Evolutionary conservation across 2,329 filamentous ascomycete genomes (phyloP), one percentile per base, ranked within the genome.

Genomic region (Sclerotinia glacialis): DNA sequence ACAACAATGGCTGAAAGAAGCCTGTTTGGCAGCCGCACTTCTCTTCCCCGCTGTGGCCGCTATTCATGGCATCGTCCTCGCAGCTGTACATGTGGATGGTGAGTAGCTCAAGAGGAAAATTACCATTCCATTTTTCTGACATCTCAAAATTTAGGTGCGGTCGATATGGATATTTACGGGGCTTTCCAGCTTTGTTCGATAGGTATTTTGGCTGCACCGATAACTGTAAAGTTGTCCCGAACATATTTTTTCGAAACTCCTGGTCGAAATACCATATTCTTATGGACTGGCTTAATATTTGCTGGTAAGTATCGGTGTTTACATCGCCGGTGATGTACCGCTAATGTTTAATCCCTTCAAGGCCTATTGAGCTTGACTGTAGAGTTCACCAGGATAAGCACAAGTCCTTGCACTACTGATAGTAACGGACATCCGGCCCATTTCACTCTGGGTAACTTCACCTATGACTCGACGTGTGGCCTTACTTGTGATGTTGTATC

Each of bases 101-200:
- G 71, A 77, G 83, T 73, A 28, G 0, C 49, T 18, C 26, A 47
- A 65, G 5, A 21, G 11, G 7, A 23, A 34, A 11, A 0, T 18
- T 14, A 21, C 21, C 42, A 5, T 18, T n/a, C 52, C 68, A 34
- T 62, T 65, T 62, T 14, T 31, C 49, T 53, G 49, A 66, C 50
- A 52, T 14, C 11, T 49, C 8, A 21, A 37, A 11, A 14, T 67
- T 31, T 66, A 88, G 86, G 78, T 62, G 87, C 85, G 18, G 82
- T 89, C 18, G 87, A 90, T 71, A 85, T 90, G 83, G 88, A 90
- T 70, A 79, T 90, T 4, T 90, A 84, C 66, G 88, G 88, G 1
- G 86, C 86, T 11, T 89, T 90, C 69, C 88, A 90, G 70, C 74
- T 89, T 0, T 90, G 87, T 67, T 81, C 87, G 0, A 86, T 90